phyloP scores from a whole-genome alignment of 2,329 filamentous ascomycete species.

The Sarocladiaceae sp. region DNA sequence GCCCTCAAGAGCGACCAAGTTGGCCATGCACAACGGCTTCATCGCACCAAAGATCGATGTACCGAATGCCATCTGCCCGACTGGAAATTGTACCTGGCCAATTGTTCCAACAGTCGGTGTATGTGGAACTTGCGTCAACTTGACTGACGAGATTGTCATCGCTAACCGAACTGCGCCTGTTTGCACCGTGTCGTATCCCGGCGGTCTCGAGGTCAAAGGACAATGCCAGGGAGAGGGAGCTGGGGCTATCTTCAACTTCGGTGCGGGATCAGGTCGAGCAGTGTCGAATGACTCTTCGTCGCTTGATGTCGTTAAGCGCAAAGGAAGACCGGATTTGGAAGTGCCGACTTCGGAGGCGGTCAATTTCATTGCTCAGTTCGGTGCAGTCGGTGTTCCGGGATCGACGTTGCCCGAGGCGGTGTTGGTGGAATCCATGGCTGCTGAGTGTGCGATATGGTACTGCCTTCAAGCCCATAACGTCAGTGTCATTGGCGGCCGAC shows the following conservation, averaged over 20 bases:
- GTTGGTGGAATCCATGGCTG: background rate
- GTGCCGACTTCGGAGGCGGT: background rate
- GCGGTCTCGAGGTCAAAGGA: background rate
- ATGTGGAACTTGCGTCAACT: background rate
- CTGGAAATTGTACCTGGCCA: background rate
- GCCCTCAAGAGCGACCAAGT: background rate
- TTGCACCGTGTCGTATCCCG: background rate
- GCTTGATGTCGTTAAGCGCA: background rate
- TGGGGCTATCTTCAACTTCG: background rate
- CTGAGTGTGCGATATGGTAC: constrained; percentile 4
- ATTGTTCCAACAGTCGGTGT: background rate
- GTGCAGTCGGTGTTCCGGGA: background rate
- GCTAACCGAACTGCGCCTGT: background rate
- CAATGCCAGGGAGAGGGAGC: background rate
- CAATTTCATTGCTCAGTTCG: background rate
- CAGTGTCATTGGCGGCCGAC: background rate
- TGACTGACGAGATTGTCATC: background rate
- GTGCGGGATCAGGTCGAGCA: background rate
- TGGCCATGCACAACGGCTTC: background rate
- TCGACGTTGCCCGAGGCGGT: background rate
- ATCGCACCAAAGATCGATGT: background rate
- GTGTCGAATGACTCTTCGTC: background rate
- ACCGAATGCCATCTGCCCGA: background rate
- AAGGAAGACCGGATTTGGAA: background rate
- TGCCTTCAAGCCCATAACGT: constrained; percentile 1